Evolutionary conservation across 805 yeast genomes (phyloP).

Genomic region (Pichia gijzeniarum): DNA sequence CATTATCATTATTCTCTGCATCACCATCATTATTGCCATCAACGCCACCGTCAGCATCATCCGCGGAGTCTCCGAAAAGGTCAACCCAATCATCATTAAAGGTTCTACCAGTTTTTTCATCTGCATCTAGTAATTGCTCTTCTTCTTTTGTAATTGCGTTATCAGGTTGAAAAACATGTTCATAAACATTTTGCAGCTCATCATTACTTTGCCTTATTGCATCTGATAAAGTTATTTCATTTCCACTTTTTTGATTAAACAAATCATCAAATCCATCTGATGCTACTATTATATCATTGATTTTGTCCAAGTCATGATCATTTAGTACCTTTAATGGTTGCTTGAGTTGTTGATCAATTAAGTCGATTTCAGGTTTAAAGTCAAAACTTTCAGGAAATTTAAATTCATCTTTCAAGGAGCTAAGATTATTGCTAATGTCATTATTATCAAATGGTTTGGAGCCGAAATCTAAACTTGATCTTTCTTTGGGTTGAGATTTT

Average conservation of each 20-base stretch:
- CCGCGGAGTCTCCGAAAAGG: constrained; percentile 21
- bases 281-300: constrained; percentile 2
- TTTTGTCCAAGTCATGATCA: background rate
- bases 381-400: constrained; percentile 9
- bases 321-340: background rate
- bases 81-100: constrained; percentile 27
- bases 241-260: constrained; percentile 1
- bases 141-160: background rate
- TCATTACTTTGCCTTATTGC: background rate
- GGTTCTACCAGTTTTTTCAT: constrained; percentile 1
- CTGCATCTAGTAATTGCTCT: background rate
- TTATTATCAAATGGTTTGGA: background rate
- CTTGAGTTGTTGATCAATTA: constrained; percentile 6
- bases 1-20: constrained; percentile 11
- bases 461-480: background rate
- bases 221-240: background rate
- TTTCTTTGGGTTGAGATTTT: constrained; percentile 9
- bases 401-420: constrained; percentile 3
- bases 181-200: background rate
- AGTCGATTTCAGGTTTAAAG: constrained; percentile 7
- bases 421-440: constrained; percentile 1
- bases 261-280: constrained; percentile 6
- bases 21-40: background rate
- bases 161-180: background rate
- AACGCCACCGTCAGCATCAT: constrained; percentile 6